Evolutionary conservation across 2,329 filamentous ascomycete genomes (phyloP).

Genomic region (Paecilomyces sp.): DNA sequence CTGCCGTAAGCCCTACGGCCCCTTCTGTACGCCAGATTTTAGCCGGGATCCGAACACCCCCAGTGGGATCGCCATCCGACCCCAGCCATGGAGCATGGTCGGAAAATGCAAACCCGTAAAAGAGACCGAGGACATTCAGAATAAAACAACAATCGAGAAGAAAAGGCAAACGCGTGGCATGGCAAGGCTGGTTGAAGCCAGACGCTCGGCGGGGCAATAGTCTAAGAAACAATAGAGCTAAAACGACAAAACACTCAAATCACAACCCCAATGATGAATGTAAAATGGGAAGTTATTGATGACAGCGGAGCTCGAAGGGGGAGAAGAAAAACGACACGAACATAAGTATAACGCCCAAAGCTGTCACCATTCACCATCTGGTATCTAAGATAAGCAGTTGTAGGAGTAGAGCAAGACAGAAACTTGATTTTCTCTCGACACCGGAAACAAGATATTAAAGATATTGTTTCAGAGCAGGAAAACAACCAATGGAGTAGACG

Average conservation of each 20-base stretch:
- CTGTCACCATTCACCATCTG: constrained; percentile 14
- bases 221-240: not conserved
- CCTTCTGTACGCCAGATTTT: not conserved
- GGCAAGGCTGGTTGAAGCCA: not conserved
- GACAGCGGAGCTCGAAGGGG: not conserved
- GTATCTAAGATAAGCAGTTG: constrained; percentile 16
- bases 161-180: constrained; percentile 1
- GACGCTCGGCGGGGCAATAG: not conserved
- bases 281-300: not conserved
- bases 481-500: not conserved
- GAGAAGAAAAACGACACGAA: not conserved
- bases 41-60: not conserved
- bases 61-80: not conserved
- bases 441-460: not conserved
- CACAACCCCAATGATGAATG: not conserved
- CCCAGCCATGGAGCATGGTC: not conserved
- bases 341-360: not conserved
- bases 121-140: constrained; percentile 7
- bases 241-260: not conserved
- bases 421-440: not conserved
- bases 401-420: constrained; percentile 10
- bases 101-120: not conserved
- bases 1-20: not conserved
- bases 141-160: constrained; percentile 7
- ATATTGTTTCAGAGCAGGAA: not conserved